Conservation (phyloP, 768 basidiomycete genomes). For the Tulasnella sp. region DNA sequence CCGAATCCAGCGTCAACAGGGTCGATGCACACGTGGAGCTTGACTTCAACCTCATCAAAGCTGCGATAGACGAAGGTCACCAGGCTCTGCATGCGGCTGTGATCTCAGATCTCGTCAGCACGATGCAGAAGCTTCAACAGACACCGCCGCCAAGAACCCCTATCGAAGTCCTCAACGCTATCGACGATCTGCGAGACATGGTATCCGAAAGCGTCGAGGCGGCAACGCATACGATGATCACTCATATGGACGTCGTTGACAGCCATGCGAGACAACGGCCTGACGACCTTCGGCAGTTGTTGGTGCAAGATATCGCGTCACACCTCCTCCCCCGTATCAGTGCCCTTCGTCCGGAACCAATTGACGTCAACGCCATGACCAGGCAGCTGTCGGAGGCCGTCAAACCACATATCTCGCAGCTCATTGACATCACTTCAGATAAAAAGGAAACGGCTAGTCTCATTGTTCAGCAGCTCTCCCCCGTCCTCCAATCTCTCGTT, state of each 20-base stretch:
- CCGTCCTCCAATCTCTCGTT: conserved; percentile 42
- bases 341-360: conserved; percentile 48
- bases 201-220: conserved; percentile 50
- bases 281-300: conserved; percentile 43
- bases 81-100: conserved; percentile 46
- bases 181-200: conserved; percentile 49
- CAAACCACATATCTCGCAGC: conserved; percentile 78
- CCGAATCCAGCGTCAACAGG: conserved; percentile 4
- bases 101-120: conserved; percentile 46
- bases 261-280: conserved; percentile 30
- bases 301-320: conserved; percentile 49
- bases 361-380: conserved; percentile 73
- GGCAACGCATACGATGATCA: conserved; percentile 45
- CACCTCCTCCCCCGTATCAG: conserved; percentile 51
- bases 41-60: conserved; percentile 65
- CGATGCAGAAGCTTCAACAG: conserved; percentile 35
- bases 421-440: conserved; percentile 80
- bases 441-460: conserved; percentile 78
- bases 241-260: conserved; percentile 42
- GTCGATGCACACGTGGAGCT: conserved; percentile 61
- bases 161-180: conserved; percentile 24
- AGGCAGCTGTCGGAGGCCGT: conserved; percentile 69
- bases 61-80: conserved; percentile 56
- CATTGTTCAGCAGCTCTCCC: conserved; percentile 61
- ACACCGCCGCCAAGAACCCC: neutral